Conservation (phyloP, 352 stramenopile species). For the Phytophthora aleatoria region DNA sequence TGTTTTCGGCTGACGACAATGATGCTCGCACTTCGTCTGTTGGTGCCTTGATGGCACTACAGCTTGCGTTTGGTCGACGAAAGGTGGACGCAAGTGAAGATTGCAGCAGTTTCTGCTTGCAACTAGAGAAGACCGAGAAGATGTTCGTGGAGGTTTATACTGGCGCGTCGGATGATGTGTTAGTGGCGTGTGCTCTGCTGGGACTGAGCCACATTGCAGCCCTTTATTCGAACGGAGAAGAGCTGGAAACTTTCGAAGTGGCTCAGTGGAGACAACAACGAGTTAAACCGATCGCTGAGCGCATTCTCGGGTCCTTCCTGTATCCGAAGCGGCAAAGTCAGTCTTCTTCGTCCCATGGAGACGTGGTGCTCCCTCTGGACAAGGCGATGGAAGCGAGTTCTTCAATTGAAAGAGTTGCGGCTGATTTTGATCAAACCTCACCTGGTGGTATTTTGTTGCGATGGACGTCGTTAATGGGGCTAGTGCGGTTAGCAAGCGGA, state of each 20-base stretch:
- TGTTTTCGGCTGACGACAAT: constrained; percentile 34
- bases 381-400: neutral
- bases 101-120: constrained; percentile 16
- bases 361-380: constrained; percentile 28
- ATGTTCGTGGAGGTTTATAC: constrained; percentile 29
- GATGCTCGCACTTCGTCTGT: constrained; percentile 25
- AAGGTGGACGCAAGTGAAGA: constrained; percentile 30
- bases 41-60: constrained; percentile 35
- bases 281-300: constrained; percentile 33
- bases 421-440: constrained; percentile 10
- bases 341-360: constrained; percentile 8
- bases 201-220: constrained; percentile 34
- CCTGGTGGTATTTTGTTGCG: constrained; percentile 15
- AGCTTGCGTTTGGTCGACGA: constrained; percentile 40
- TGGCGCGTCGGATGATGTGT: constrained; percentile 19
- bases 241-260: constrained; percentile 25
- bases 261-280: constrained; percentile 32
- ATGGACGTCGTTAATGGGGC: constrained; percentile 44
- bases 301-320: constrained; percentile 22
- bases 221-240: constrained; percentile 30
- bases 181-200: constrained; percentile 28
- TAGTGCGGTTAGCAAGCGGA: constrained; percentile 34
- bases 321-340: constrained; percentile 10
- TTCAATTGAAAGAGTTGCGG: constrained; percentile 5
- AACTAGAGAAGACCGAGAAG: constrained; percentile 31